phyloP scores from a whole-genome alignment of 345 rosid genomes.

The Salix arbutifolia region DNA sequence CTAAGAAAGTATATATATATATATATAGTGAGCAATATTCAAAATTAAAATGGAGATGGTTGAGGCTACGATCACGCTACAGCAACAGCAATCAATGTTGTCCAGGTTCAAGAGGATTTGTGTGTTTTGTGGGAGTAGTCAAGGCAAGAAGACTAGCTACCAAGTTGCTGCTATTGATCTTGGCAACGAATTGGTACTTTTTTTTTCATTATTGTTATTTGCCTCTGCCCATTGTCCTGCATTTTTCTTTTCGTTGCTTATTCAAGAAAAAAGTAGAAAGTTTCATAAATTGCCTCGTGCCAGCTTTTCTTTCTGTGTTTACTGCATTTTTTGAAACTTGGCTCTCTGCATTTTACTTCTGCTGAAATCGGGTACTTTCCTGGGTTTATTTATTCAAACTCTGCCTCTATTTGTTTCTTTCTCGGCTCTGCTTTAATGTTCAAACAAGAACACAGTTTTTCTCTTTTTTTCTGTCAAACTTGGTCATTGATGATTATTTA shows the following conservation, averaged over 20 bases:
- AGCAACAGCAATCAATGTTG: constrained; percentile 4
- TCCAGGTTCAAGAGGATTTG: constrained; percentile 74
- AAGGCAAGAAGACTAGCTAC: constrained; percentile 69
- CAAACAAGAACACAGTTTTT: constrained; percentile 10
- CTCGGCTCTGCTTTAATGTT: constrained; percentile 3
- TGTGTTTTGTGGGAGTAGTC: constrained; percentile 94
- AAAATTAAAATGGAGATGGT: constrained; percentile 29
- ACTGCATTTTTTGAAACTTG: constrained; percentile 16
- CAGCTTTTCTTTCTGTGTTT: neutral
- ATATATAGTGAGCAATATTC: neutral
- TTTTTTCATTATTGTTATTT: neutral
- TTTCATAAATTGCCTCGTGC: neutral
- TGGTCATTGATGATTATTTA: neutral
- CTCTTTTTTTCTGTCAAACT: constrained; percentile 4
- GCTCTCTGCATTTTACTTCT: constrained; percentile 7
- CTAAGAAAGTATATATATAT: neutral
- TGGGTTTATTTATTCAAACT: neutral
- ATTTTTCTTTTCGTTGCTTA: neutral
- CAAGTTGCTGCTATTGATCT: constrained; percentile 84
- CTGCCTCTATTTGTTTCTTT: neutral
- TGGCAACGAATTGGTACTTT: constrained; percentile 65
- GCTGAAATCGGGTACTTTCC: neutral
- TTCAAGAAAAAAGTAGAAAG: neutral
- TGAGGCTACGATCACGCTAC: constrained; percentile 30
- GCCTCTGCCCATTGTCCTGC: neutral